Evolutionary conservation across 2,329 filamentous ascomycete genomes (phyloP), one percentile per base, ranked within the genome.

Genomic region (Paecilomyces fulvus): DNA sequence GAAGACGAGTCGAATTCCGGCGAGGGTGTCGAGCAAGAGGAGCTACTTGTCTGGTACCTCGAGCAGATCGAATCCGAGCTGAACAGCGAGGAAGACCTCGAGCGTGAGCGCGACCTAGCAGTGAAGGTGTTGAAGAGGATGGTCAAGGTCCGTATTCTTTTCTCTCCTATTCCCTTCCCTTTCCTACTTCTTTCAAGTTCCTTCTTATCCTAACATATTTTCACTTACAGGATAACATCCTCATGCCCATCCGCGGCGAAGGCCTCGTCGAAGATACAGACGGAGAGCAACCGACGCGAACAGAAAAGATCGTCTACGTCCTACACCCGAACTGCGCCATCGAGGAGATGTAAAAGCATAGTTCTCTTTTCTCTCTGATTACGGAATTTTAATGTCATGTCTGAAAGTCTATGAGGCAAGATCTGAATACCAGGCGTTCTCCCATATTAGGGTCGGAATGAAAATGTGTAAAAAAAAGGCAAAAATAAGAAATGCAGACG

Each of bases 281-380:
- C 48, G 87, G 81, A 51, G 82, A 81, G 58, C 71, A 76, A 33
- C 61, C 43, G 61, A 67, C 17, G 59, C 68, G 53, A 43, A 71
- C 68, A 63, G 75, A 63, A 68, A 80, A 61, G 75, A 78, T 88
- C 3, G 82, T 94, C 54, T 99, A 96, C 70, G 88, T 96, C 25
- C 70, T 99, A 63, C 94, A 99, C 76, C 94, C 94, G 57, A 97
- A 97, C 75, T 95, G 90, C 69, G 89, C 89, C 0, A 80, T 95
- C 9, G 92, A 96, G 56, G 73, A 75, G 57, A 67, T 73, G 63
- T 66, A 56, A 64, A 9, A 25, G 17, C 2, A 12, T 12, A 59
- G 51, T 57, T 55, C 21, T 59, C 51, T 53, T 31, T 55, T 25
- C 4, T 51, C 49, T 43, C 46, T 54, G 31, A 30, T 53, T 57